A percentile compares a stretch with the other conserved stretches of the same genome.
Conservation (phyloP, 306 rosid genomes). For the Rosa multiflora region DNA sequence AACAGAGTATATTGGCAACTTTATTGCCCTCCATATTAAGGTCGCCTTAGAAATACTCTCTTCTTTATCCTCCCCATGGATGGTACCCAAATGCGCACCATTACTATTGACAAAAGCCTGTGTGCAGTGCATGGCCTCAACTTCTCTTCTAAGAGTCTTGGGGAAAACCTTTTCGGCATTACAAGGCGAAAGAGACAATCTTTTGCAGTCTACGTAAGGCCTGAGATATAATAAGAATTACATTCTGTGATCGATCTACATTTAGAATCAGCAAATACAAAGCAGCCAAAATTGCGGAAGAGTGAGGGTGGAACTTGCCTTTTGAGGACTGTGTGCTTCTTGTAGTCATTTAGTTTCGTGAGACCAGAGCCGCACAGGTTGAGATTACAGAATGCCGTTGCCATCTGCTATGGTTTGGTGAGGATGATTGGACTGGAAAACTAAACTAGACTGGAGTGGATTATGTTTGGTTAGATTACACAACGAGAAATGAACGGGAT, state of each 20-base stretch:
- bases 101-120: conserved; percentile 13
- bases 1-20: conserved; percentile 87
- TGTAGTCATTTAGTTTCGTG: conserved; percentile 24
- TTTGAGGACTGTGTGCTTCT: conserved; percentile 16
- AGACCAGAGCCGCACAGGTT: conserved; percentile 23
- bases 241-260: too few relatives aligned
- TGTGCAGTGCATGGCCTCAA: conserved; percentile 17
- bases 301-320: conserved; percentile 35
- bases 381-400: conserved; percentile 41
- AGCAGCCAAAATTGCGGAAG: background rate
- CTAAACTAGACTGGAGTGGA: background rate
- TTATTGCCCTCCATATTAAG: conserved; percentile 83
- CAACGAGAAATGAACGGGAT: background rate
- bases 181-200: conserved; percentile 10
- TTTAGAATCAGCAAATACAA: background rate
- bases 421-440: background rate
- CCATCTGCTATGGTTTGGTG: conserved; percentile 32
- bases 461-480: background rate
- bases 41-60: conserved; percentile 45
- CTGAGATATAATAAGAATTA: background rate
- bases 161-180: conserved; percentile 17
- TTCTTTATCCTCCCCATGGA: conserved; percentile 30
- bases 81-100: conserved; percentile 19
- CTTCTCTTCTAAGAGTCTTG: conserved; percentile 20
- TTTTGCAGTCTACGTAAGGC: conserved; percentile 14